phyloP scores from a whole-genome alignment of 148 eudicot species.

The Chenopodium formosanum region DNA sequence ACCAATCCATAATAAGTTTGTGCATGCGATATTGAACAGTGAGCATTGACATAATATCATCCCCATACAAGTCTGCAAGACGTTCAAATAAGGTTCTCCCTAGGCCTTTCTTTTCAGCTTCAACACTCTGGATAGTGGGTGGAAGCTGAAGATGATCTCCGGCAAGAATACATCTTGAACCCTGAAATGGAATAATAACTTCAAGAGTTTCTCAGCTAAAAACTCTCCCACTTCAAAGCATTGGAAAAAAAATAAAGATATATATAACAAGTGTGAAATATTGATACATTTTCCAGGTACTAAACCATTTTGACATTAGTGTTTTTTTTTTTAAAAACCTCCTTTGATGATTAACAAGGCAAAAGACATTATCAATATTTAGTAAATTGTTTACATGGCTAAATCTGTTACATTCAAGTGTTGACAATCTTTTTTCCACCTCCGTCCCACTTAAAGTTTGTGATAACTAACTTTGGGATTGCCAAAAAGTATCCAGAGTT shows the following conservation, averaged over 20 bases:
- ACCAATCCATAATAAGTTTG: slow-evolving; percentile 91
- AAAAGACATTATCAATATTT: neutral
- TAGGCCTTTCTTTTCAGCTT: slow-evolving; percentile 94
- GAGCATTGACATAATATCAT: slow-evolving; percentile 86
- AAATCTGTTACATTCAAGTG: neutral
- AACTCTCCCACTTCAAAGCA: neutral
- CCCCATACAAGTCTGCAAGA: slow-evolving; percentile 88
- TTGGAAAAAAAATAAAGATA: neutral
- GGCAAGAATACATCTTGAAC: slow-evolving; percentile 81
- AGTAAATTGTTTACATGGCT: neutral
- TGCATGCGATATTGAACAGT: slow-evolving; percentile 99
- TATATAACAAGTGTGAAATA: neutral
- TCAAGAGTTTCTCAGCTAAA: neutral
- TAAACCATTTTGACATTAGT: neutral
- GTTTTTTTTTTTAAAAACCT: neutral
- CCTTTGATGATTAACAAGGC: neutral
- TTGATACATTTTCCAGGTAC: neutral
- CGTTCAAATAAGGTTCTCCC: slow-evolving; percentile 96
- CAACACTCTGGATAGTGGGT: slow-evolving; percentile 88
- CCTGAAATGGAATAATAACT: slow-evolving; percentile 43
- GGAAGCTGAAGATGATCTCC: slow-evolving; percentile 96
- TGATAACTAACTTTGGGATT: neutral
- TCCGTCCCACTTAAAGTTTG: neutral
- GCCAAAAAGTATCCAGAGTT: neutral
- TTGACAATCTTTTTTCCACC: neutral